Evolutionary conservation across 176 grass and related monocot species (phyloP), one percentile per base, ranked within the genome.

Genomic region (Tillandsia fasciculata): DNA sequence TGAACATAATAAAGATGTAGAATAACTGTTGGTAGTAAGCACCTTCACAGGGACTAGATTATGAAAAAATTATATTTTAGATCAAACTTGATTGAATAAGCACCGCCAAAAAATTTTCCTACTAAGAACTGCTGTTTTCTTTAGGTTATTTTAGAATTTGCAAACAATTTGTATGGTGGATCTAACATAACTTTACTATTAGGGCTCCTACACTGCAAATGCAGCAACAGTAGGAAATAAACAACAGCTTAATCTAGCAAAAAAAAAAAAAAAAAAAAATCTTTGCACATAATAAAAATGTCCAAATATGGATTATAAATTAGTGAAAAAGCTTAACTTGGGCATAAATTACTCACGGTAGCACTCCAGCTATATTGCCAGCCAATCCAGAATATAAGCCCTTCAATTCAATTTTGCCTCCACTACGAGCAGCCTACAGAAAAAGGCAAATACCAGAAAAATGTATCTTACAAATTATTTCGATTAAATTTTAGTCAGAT

Each of bases 311-410:
- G 33, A 42, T 20, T 59, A 14, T 59, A 59, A 18, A 15, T 42
- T 67, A 67, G 28, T 47, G 2, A 47, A 13, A 67, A 47, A 67
- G 48, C 48, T 2, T 67, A 67, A 67, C 12, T 67, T 49, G 29
- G 15, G 65, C 26, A 47, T 49, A 67, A 67, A 59, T 4, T 17
- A 8, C 92, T 96, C 61, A 96, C 92, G 86, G 88, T 59, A 91
- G 83, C 63, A 96, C 88, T 15, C 92, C 92, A 51, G 76, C 79
- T 15, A 96, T 61, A 82, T 96, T 96, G 72, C 92, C 88, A 67
- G 72, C 86, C 73, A 96, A 76, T 76, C 92, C 92, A 69, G 92
- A 89, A 78, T 96, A 96, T 29, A 96, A 53, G 58, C 80, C 88
- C 80, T 81, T 96, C 88, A 81, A 96, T 75, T 89, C 48, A 80